phyloP scores from a whole-genome alignment of 1,139 yeast species.

The Debaryomyces udenii region DNA sequence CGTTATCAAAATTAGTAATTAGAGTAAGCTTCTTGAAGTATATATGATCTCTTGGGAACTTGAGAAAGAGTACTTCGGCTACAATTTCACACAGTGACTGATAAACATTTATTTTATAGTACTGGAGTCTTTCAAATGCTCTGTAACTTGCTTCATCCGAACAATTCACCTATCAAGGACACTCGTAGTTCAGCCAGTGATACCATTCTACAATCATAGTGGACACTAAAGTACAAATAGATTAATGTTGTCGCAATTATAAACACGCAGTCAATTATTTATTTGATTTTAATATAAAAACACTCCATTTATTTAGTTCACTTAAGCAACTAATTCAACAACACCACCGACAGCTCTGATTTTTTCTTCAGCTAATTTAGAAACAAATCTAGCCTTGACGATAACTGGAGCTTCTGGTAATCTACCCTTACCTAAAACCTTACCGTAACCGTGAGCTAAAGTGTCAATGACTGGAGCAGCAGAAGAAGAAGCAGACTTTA shows the following conservation, averaged over 20 bases:
- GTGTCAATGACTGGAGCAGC: slow-evolving; percentile 99
- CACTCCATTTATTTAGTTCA: slow-evolving; percentile 13
- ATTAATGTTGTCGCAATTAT: slow-evolving; percentile 8
- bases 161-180: no score
- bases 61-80: no score
- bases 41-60: no score
- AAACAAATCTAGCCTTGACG: slow-evolving; percentile 99
- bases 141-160: no score
- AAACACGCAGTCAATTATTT: slow-evolving; percentile 16
- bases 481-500: slow-evolving; percentile 79
- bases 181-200: no score
- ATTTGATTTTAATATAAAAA: slow-evolving; percentile 14
- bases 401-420: slow-evolving; percentile 98
- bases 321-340: slow-evolving; percentile 97
- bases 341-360: slow-evolving; percentile 99
- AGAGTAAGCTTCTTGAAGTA: no score
- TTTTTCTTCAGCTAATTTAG: slow-evolving; percentile 99
- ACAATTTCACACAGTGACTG: no score
- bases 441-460: slow-evolving; percentile 99
- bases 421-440: slow-evolving; percentile 99
- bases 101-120: no score
- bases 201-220: no score
- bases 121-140: no score
- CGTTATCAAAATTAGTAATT: no score
- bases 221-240: slow-evolving; percentile 9